Percentiles rank a stretch among this genome's conserved stretches.
These are phyloP conservation scores for Alternaria infectoria DNA, from an alignment of 2,329 filamentous ascomycete genomes.

Conservation along the genomic window DNA sequence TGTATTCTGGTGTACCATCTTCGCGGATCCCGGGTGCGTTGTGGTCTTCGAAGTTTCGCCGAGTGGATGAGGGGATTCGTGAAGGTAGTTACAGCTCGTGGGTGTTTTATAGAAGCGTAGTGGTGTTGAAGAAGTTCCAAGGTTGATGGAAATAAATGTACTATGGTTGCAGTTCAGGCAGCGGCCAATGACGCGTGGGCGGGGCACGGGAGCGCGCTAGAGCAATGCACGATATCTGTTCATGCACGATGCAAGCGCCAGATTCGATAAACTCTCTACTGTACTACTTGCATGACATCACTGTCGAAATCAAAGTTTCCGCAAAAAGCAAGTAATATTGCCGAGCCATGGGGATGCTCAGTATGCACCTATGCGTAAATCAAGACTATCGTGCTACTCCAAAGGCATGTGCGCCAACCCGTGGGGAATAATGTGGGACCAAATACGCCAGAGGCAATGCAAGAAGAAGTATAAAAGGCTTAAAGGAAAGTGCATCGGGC, in stretches of 20 bases:
- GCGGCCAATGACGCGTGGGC: conserved; percentile 18
- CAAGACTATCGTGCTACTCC: background rate
- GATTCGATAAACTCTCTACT: background rate
- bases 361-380: background rate
- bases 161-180: conserved; percentile 7
- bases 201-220: conserved; percentile 29
- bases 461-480: conserved; percentile 11
- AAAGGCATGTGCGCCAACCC: conserved; percentile 17
- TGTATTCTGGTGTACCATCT: conserved; percentile 40
- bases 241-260: conserved; percentile 3
- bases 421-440: conserved; percentile 29
- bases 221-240: conserved; percentile 17
- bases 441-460: conserved; percentile 40
- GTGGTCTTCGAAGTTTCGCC: background rate
- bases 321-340: conserved; percentile 4
- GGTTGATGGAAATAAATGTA: background rate
- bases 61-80: background rate
- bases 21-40: background rate
- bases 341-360: background rate
- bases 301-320: background rate
- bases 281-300: conserved; percentile 12
- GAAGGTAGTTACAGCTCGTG: background rate
- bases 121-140: background rate
- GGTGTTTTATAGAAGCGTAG: background rate
- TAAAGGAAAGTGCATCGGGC: conserved; percentile 4